phyloP scores from a whole-genome alignment of 192 early-diverging fungal genomes.

The Martensiomyces pterosporus region DNA sequence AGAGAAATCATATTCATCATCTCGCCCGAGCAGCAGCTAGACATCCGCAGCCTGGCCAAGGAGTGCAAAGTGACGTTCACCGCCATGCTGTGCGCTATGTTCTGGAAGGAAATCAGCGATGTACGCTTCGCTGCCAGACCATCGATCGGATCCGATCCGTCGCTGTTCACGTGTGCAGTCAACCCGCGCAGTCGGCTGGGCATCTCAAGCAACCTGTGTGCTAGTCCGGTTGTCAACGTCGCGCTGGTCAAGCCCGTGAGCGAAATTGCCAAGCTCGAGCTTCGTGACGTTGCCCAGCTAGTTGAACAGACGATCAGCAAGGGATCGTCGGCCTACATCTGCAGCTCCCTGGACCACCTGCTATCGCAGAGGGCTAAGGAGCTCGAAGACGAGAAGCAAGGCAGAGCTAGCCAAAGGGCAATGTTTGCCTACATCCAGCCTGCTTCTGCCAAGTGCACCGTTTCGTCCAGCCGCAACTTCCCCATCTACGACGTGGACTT shows the following conservation, averaged over 20 bases:
- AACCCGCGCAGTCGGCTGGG: constrained; percentile 28
- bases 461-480: constrained; percentile 42
- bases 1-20: constrained; percentile 20
- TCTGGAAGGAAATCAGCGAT: constrained; percentile 35
- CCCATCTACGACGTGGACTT: constrained; percentile 44
- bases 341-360: constrained; percentile 35
- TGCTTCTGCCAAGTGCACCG: constrained; percentile 25
- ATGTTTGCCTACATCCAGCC: constrained; percentile 39
- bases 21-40: constrained; percentile 22
- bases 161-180: constrained; percentile 42
- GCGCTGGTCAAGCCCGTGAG: constrained; percentile 12
- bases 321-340: constrained; percentile 15
- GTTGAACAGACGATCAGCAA: constrained; percentile 16
- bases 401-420: constrained; percentile 6
- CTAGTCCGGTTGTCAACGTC: constrained; percentile 34
- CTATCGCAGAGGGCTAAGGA: constrained; percentile 17
- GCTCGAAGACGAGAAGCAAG: constrained; percentile 10
- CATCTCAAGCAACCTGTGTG: constrained; percentile 20
- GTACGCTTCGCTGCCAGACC: constrained; percentile 18
- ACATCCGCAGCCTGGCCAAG: constrained; percentile 26
- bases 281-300: constrained; percentile 18
- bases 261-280: constrained; percentile 18
- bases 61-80: constrained; percentile 24
- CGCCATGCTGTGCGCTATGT: constrained; percentile 31
- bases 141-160: constrained; percentile 2